These are phyloP conservation scores for Jatropha curcas DNA, from an alignment of 345 rosid species.

Conservation along the genomic window DNA sequence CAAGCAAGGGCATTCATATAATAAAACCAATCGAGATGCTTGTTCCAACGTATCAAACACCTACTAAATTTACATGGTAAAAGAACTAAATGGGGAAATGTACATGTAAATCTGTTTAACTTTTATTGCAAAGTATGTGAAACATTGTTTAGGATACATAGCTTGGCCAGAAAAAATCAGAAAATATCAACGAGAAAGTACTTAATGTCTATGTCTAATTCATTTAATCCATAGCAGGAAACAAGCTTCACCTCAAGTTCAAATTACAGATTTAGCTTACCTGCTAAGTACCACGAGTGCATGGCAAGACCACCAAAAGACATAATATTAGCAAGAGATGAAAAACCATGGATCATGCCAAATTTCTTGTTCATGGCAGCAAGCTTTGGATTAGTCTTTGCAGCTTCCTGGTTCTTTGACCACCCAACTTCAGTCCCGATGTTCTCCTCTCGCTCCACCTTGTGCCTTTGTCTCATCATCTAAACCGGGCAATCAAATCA, in stretches of 20 bases:
- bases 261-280: slow-evolving; percentile 74
- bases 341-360: slow-evolving; percentile 96
- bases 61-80: background rate
- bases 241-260: background rate
- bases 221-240: background rate
- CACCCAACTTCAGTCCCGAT: slow-evolving; percentile 83
- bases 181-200: background rate
- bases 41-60: background rate
- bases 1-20: background rate
- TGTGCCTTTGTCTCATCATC: slow-evolving; percentile 99
- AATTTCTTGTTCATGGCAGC: slow-evolving; percentile 98
- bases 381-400: slow-evolving; percentile 80
- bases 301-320: slow-evolving; percentile 92
- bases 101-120: no score
- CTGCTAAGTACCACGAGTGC: slow-evolving; percentile 97
- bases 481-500: slow-evolving; percentile 25
- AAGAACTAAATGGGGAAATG: background rate
- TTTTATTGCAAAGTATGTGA: slow-evolving; percentile 10
- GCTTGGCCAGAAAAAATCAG: background rate
- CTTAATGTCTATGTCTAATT: background rate
- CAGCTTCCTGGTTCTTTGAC: slow-evolving; percentile 82
- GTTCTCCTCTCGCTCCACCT: slow-evolving; percentile 77
- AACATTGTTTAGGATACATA: background rate
- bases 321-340: slow-evolving; percentile 90
- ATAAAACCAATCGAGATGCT: slow-evolving; percentile 3